phyloP scores from a whole-genome alignment of 306 rosid genomes.

The Heteromeles arbutifolia region DNA sequence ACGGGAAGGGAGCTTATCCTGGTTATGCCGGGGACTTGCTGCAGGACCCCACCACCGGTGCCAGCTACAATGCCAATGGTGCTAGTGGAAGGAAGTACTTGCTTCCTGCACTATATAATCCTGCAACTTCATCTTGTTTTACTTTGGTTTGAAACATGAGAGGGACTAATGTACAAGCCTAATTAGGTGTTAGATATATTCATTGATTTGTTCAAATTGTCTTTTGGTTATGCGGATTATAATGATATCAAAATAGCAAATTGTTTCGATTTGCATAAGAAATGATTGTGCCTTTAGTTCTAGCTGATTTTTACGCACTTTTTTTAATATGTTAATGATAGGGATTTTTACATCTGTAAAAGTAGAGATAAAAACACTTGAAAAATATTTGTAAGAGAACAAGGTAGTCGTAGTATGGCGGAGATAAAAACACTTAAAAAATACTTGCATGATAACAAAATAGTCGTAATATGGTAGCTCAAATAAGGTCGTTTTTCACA shows the following conservation, averaged over 20 bases:
- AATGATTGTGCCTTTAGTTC: background rate
- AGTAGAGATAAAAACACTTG: too few species aligned
- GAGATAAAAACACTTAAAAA: too few species aligned
- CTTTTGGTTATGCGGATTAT: conserved; percentile 8
- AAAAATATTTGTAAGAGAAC: too few species aligned
- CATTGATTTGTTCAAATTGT: conserved; percentile 31
- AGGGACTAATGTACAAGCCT: background rate
- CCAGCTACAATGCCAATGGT: conserved; percentile 66
- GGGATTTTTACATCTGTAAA: too few species aligned
- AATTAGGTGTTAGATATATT: conserved; percentile 12
- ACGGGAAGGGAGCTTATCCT: conserved; percentile 63
- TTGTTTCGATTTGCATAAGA: conserved; percentile 29
- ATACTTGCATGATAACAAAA: too few species aligned
- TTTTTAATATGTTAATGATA: too few species aligned
- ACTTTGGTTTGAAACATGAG: conserved; percentile 32
- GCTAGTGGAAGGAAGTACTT: conserved; percentile 50
- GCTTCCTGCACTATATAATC: conserved; percentile 61
- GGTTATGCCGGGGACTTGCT: conserved; percentile 57
- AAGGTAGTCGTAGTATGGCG: too few species aligned
- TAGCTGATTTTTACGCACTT: background rate
- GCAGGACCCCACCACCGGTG: conserved; percentile 45
- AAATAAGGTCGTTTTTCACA: too few species aligned
- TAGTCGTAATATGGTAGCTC: too few species aligned
- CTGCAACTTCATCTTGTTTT: conserved; percentile 48
- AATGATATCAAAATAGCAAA: conserved; percentile 18